Percentiles rank a stretch among this genome's conserved stretches.
phyloP scores from a whole-genome alignment of 176 grass and related monocot species.

The Rhynchospora tenuis region DNA sequence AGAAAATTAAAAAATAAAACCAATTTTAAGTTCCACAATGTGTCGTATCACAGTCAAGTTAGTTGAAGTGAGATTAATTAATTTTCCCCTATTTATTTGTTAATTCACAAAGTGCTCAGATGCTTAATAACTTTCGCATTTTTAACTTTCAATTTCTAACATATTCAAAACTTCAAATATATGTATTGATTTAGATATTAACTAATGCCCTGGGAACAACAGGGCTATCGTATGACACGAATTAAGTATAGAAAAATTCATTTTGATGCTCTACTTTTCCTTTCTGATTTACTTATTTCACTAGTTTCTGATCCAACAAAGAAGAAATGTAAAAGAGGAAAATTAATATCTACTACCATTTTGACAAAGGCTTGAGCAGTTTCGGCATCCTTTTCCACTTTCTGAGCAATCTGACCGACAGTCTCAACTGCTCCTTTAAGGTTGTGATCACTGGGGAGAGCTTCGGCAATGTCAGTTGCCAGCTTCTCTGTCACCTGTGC shows the following conservation, averaged over 20 bases:
- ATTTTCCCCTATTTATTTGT: background rate
- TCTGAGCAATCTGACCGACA: conserved; percentile 48
- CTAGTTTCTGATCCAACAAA: background rate
- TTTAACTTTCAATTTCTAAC: background rate
- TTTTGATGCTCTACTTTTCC: too few species aligned
- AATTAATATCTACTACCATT: conserved; percentile 37
- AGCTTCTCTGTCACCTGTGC: conserved; percentile 58
- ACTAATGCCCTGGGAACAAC: too few species aligned
- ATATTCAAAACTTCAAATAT: background rate
- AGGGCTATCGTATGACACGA: too few species aligned
- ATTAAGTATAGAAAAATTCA: too few species aligned
- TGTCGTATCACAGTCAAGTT: background rate
- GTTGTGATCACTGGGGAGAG: conserved; percentile 39
- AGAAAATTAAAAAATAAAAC: background rate
- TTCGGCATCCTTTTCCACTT: conserved; percentile 56
- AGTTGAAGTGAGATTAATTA: background rate
- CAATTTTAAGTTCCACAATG: background rate
- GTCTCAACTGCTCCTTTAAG: conserved; percentile 37
- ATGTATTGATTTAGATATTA: background rate
- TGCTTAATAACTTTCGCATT: background rate
- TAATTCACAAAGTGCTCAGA: background rate
- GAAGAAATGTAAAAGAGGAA: background rate
- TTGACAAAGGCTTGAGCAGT: conserved; percentile 50
- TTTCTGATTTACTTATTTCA: too few species aligned
- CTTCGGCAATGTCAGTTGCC: conserved; percentile 33